These are phyloP conservation scores for Hortaea werneckii DNA, from an alignment of 2,329 filamentous ascomycete species.

Conservation along the genomic window DNA sequence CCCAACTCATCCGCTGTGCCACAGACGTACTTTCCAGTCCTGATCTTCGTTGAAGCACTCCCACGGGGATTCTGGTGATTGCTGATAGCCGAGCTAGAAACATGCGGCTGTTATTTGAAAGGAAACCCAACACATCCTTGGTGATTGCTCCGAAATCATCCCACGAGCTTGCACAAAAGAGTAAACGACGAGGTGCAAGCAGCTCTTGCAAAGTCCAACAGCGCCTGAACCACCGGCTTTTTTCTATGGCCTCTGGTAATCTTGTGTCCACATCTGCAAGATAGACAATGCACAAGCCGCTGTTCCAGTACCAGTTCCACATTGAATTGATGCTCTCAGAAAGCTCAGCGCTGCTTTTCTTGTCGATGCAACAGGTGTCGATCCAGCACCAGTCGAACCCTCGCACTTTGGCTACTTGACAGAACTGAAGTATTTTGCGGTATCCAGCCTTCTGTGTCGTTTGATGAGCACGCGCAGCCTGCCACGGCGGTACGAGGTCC, in stretches of 20 bases:
- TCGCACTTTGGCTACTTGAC: background rate
- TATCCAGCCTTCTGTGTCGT: background rate
- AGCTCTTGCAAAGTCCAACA: slow-evolving; percentile 16
- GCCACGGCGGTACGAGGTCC: background rate
- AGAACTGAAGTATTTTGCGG: slow-evolving; percentile 1
- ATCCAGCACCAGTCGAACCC: slow-evolving; percentile 10
- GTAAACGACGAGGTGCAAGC: slow-evolving; percentile 8
- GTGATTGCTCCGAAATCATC: background rate
- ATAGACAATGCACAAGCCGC: slow-evolving; percentile 2
- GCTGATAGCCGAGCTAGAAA: background rate
- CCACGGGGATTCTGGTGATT: background rate
- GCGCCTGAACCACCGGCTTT: slow-evolving; percentile 5
- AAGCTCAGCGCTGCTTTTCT: slow-evolving; percentile 4
- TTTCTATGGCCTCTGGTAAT: background rate
- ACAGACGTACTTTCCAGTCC: slow-evolving; percentile 1
- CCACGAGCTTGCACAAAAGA: slow-evolving; percentile 4
- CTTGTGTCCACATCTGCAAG: slow-evolving; percentile 4
- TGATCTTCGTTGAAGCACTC: background rate
- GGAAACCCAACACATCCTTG: background rate
- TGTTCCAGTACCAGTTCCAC: slow-evolving; percentile 1
- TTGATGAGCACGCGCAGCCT: background rate
- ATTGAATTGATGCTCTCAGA: slow-evolving; percentile 7
- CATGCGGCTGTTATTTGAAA: too few relatives aligned
- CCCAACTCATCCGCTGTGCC: slow-evolving; percentile 12
- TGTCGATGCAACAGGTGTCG: slow-evolving; percentile 17